Evolutionary conservation across 495 filamentous ascomycete species (phyloP).

Genomic region (Elasticomyces elasticus): DNA sequence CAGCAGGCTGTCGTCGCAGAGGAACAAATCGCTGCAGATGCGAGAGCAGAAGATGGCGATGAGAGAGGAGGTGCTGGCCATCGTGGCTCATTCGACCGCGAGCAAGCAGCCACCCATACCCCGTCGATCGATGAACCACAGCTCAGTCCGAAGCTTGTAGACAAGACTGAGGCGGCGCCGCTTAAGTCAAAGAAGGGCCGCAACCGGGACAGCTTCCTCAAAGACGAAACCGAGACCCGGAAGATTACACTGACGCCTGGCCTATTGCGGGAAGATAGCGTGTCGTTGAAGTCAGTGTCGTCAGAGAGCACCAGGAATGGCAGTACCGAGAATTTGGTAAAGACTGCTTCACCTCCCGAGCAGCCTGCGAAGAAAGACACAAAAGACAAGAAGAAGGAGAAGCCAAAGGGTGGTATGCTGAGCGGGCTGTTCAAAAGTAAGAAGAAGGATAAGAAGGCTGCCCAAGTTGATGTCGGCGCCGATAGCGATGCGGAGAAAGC

Average conservation of each 20-base stretch:
- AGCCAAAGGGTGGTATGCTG: slow-evolving; percentile 62
- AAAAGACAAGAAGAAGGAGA: slow-evolving; percentile 86
- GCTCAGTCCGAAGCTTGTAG: slow-evolving; percentile 14
- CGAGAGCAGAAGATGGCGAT: slow-evolving; percentile 14
- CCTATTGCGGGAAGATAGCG: slow-evolving; percentile 73
- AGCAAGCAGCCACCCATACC: slow-evolving; percentile 16
- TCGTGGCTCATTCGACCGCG: slow-evolving; percentile 18
- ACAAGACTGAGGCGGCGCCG: slow-evolving; percentile 25
- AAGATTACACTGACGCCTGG: slow-evolving; percentile 97
- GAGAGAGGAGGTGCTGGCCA: slow-evolving; percentile 6
- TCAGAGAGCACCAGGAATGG: slow-evolving; percentile 17
- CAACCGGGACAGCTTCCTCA: slow-evolving; percentile 93
- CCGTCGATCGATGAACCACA: slow-evolving; percentile 17
- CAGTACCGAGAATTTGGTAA: slow-evolving; percentile 49
- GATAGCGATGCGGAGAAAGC: slow-evolving; percentile 43
- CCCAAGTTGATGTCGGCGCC: slow-evolving; percentile 52
- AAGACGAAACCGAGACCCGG: slow-evolving; percentile 89
- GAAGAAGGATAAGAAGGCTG: slow-evolving; percentile 83
- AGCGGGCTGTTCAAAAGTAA: slow-evolving; percentile 94
- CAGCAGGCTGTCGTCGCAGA: slow-evolving; percentile 20
- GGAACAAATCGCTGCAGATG: slow-evolving; percentile 22
- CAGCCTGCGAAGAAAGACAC: slow-evolving; percentile 52
- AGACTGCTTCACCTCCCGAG: slow-evolving; percentile 41
- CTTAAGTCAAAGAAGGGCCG: slow-evolving; percentile 68
- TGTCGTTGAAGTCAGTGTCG: slow-evolving; percentile 10